Evolutionary conservation across 2,329 filamentous ascomycete genomes (phyloP).

Genomic region (Fusarium avenaceum): DNA sequence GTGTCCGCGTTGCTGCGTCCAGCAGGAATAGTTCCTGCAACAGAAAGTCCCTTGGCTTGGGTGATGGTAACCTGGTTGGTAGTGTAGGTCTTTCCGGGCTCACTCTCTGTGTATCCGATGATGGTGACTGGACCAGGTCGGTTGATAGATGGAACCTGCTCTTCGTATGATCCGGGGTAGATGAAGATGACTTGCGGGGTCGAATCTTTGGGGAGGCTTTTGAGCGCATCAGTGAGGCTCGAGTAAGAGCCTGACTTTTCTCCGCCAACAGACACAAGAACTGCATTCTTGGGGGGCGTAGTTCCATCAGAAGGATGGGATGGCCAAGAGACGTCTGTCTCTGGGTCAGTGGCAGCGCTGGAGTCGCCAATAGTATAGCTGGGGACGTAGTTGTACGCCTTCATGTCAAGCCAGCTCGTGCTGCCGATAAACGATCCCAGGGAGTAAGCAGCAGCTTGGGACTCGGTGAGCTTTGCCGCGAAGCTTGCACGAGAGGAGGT

Average conservation of each 20-base stretch:
- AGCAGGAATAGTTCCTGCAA: conserved; percentile 45
- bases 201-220: conserved; percentile 50
- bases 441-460: conserved; percentile 38
- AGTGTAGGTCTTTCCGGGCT: conserved; percentile 58
- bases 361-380: conserved; percentile 37
- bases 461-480: conserved; percentile 40
- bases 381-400: conserved; percentile 41
- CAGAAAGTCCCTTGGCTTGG: conserved; percentile 35
- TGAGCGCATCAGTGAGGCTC: conserved; percentile 50
- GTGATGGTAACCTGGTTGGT: conserved; percentile 68
- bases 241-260: conserved; percentile 46
- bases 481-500: conserved; percentile 39
- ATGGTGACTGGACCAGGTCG: conserved; percentile 59
- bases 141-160: conserved; percentile 55
- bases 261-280: conserved; percentile 56
- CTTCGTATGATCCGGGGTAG: conserved; percentile 60
- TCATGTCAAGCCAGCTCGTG: conserved; percentile 46
- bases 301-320: conserved; percentile 57
- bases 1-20: conserved; percentile 45
- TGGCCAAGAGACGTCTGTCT: conserved; percentile 27
- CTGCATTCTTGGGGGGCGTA: conserved; percentile 56
- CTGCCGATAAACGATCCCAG: conserved; percentile 39
- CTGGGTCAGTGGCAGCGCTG: conserved; percentile 22
- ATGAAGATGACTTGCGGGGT: conserved; percentile 59
- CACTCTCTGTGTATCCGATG: conserved; percentile 60